Percentiles rank a stretch among this genome's conserved stretches.
Evolutionary conservation across 2,329 filamentous ascomycete genomes (phyloP).

Genomic region (Trichoderma sp.): DNA sequence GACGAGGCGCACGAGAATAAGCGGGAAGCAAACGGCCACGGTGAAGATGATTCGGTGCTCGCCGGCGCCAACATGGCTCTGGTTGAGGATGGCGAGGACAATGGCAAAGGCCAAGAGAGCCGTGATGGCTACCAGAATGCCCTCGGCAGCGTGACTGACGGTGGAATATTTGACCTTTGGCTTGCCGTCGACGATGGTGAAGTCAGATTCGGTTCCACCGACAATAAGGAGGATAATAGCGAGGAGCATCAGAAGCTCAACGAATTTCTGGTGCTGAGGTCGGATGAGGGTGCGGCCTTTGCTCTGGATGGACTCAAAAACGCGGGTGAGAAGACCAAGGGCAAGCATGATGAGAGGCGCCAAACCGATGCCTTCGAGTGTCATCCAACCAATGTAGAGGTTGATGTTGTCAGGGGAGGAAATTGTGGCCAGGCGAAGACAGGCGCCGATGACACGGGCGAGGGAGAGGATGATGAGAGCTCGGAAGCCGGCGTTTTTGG

Average conservation of each 20-base stretch:
- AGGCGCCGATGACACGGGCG: conserved; percentile 57
- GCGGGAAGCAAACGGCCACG: conserved; percentile 37
- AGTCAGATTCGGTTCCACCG: conserved; percentile 34
- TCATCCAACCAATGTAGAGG: conserved; percentile 38
- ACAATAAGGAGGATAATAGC: conserved; percentile 39
- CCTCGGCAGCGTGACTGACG: conserved; percentile 32
- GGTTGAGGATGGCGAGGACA: conserved; percentile 43
- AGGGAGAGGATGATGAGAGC: conserved; percentile 61
- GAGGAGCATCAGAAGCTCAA: conserved; percentile 46
- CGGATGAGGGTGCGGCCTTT: conserved; percentile 33
- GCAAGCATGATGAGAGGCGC: conserved; percentile 50
- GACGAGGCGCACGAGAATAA: conserved; percentile 36
- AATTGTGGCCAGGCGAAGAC: conserved; percentile 44
- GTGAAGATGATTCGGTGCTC: conserved; percentile 56
- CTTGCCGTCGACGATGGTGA: conserved; percentile 26
- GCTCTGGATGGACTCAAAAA: conserved; percentile 51
- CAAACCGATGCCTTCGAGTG: conserved; percentile 38
- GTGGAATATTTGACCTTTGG: conserved; percentile 32
- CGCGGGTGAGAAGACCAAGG: conserved; percentile 35
- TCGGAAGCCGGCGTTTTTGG: conserved; percentile 61
- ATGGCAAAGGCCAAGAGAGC: conserved; percentile 44
- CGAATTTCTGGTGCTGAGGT: conserved; percentile 36
- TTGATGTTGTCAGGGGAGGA: conserved; percentile 51
- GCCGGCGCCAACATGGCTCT: conserved; percentile 45
- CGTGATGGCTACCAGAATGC: conserved; percentile 39